phyloP scores from a whole-genome alignment of 108 stramenopile species.

The Skeletonema potamos region DNA sequence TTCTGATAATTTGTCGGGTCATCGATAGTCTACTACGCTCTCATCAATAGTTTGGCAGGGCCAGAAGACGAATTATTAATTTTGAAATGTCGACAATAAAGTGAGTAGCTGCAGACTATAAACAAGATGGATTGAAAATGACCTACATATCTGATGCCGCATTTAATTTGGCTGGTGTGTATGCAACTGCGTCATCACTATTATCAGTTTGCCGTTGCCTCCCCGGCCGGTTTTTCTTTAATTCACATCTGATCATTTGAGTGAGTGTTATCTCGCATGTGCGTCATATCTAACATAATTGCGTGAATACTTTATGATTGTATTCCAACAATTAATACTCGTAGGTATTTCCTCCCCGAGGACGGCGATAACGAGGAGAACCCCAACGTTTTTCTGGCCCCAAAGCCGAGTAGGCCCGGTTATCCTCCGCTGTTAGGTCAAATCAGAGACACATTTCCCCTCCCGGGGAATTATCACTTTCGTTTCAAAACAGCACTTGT shows the following conservation, averaged over 20 bases:
- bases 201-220: too few species aligned
- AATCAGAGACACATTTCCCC: slow-evolving; percentile 85
- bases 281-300: neutral
- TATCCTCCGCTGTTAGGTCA: slow-evolving; percentile 80
- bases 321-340: neutral
- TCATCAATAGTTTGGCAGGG: too few species aligned
- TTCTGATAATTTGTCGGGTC: too few species aligned
- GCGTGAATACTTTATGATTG: neutral
- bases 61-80: neutral
- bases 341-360: slow-evolving; percentile 94
- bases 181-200: too few species aligned
- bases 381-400: slow-evolving; percentile 93
- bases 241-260: too few species aligned
- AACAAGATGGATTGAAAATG: neutral
- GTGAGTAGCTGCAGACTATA: neutral
- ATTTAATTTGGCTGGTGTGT: neutral
- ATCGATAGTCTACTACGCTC: neutral
- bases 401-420: slow-evolving; percentile 74
- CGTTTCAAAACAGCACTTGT: slow-evolving; percentile 91
- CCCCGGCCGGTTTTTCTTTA: too few species aligned
- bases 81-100: neutral
- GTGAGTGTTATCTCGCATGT: neutral
- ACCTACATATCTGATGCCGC: neutral
- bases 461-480: slow-evolving; percentile 94
- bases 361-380: slow-evolving; percentile 90